Percentiles rank a stretch among this genome's conserved stretches.
Evolutionary conservation across 1,284 basidiomycete species (phyloP).

Genomic region (Psilocybe mexicana): DNA sequence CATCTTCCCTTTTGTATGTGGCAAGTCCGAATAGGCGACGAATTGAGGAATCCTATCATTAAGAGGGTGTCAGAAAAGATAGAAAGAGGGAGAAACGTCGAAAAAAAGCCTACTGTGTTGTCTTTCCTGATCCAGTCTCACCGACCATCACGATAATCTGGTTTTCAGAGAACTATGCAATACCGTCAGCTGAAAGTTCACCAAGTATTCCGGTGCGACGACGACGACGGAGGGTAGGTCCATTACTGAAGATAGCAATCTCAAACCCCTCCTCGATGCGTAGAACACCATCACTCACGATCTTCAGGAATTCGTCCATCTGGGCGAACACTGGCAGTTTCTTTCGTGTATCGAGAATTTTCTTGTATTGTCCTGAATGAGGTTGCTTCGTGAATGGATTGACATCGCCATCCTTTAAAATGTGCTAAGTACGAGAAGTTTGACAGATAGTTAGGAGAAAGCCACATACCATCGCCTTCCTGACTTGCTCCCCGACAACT

Average conservation of each 20-base stretch:
- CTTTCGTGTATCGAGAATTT: constrained; percentile 83
- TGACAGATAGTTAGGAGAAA: not conserved
- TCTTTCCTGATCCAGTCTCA: constrained; percentile 98
- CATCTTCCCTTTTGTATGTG: constrained; percentile 85
- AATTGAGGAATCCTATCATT: constrained; percentile 85
- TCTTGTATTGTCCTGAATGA: constrained; percentile 81
- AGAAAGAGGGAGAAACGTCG: not conserved
- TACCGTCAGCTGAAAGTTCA: constrained; percentile 25
- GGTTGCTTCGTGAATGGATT: constrained; percentile 90
- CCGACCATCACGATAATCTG: constrained; percentile 97
- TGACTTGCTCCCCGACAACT: constrained; percentile 74
- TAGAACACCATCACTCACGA: constrained; percentile 52
- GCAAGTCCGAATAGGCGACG: constrained; percentile 90
- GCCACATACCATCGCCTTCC: constrained; percentile 65
- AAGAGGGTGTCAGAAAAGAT: constrained; percentile 19
- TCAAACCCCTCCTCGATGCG: constrained; percentile 39
- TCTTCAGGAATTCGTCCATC: constrained; percentile 90
- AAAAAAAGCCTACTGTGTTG: constrained; percentile 76
- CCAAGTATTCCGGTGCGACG: constrained; percentile 18
- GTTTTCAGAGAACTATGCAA: constrained; percentile 73
- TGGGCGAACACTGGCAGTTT: constrained; percentile 91
- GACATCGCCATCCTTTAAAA: constrained; percentile 68
- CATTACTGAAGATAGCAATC: constrained; percentile 37
- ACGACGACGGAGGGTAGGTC: constrained; percentile 29
- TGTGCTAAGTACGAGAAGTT: not conserved